These are phyloP conservation scores for Eryngium alpinum DNA, from an alignment of 140 eudicot genomes.

Conservation along the genomic window DNA sequence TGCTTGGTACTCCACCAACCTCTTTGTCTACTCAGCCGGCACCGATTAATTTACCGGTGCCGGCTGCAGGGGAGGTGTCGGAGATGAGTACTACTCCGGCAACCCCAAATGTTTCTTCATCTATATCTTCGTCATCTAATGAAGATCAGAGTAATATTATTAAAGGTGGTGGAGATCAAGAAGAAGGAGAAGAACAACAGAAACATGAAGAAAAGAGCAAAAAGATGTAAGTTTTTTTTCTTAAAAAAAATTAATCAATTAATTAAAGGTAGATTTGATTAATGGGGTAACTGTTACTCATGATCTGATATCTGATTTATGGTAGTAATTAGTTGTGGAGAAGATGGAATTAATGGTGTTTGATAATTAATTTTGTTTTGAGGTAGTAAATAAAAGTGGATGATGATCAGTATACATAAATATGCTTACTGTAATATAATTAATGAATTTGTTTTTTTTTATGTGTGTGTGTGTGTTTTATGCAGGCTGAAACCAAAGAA, in stretches of 20 bases:
- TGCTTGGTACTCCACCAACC: slow-evolving; percentile 21
- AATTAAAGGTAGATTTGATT: slow-evolving; percentile 22
- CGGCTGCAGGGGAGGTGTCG: slow-evolving; percentile 38
- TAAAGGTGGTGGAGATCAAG: not conserved
- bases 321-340: not conserved
- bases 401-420: not conserved
- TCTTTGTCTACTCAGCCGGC: not conserved
- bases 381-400: slow-evolving; percentile 3
- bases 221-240: slow-evolving; percentile 42
- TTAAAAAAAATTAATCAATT: not conserved
- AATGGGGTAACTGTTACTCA: slow-evolving; percentile 30
- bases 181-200: slow-evolving; percentile 21
- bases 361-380: not conserved
- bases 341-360: not conserved
- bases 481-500: slow-evolving; percentile 66
- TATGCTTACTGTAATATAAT: not conserved
- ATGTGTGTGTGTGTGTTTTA: slow-evolving; percentile 10
- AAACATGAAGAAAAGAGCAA: slow-evolving; percentile 54
- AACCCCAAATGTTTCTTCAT: slow-evolving; percentile 21
- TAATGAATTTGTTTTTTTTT: not conserved
- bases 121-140: slow-evolving; percentile 14
- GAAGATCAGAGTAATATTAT: slow-evolving; percentile 7
- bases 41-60: slow-evolving; percentile 24
- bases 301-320: slow-evolving; percentile 22
- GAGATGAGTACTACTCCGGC: slow-evolving; percentile 44